Conservation (phyloP, 2,329 filamentous ascomycete species). For the Penicillium frequentans region DNA sequence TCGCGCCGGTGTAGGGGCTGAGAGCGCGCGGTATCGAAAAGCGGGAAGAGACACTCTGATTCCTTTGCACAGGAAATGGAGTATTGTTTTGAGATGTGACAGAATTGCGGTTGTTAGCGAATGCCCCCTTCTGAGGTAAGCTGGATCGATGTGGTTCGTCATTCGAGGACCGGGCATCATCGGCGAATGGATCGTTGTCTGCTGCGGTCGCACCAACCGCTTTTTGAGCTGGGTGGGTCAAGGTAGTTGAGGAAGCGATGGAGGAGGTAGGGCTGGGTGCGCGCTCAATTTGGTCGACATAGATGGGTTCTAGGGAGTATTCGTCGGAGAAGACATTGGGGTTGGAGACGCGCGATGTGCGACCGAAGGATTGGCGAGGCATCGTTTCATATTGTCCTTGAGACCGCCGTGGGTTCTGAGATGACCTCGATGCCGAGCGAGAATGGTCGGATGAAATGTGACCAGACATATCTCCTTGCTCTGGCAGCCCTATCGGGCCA, state of each 20-base stretch:
- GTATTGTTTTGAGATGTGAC: slow-evolving; percentile 31
- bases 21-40: slow-evolving; percentile 51
- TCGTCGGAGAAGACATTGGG: slow-evolving; percentile 52
- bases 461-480: slow-evolving; percentile 39
- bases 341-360: slow-evolving; percentile 35
- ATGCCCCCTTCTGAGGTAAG: slow-evolving; percentile 35
- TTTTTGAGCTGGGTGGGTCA: slow-evolving; percentile 28
- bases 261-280: slow-evolving; percentile 35
- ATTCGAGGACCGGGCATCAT: slow-evolving; percentile 35
- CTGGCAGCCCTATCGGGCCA: slow-evolving; percentile 41
- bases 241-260: slow-evolving; percentile 33
- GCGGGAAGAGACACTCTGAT: slow-evolving; percentile 46
- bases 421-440: slow-evolving; percentile 35
- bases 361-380: slow-evolving; percentile 31
- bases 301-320: slow-evolving; percentile 46
- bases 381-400: slow-evolving; percentile 29
- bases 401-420: slow-evolving; percentile 24
- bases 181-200: slow-evolving; percentile 36
- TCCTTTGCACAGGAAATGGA: slow-evolving; percentile 38
- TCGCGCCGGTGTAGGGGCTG: slow-evolving; percentile 68
- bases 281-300: slow-evolving; percentile 34
- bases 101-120: slow-evolving; percentile 33
- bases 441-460: slow-evolving; percentile 38
- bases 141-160: slow-evolving; percentile 36
- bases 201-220: slow-evolving; percentile 19